phyloP scores from a whole-genome alignment of 257 asterid species.

The Penstemon davidsonii region DNA sequence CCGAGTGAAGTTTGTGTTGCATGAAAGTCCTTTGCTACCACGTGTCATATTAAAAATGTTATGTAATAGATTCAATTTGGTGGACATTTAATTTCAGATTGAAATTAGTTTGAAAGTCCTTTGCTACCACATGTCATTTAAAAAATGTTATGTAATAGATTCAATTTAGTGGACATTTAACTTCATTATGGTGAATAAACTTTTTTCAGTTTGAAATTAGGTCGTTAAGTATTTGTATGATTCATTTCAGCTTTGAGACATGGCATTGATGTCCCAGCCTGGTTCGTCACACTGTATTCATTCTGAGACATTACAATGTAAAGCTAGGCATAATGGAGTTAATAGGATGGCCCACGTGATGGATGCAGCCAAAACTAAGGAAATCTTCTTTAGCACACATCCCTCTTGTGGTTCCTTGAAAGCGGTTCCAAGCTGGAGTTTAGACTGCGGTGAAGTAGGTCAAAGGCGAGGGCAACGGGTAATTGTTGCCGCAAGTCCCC shows the following conservation, averaged over 20 bases:
- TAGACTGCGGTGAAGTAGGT: conserved; percentile 35
- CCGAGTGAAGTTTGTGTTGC: too few species aligned
- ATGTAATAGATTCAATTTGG: too few species aligned
- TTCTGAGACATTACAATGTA: conserved; percentile 42
- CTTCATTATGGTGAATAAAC: too few species aligned
- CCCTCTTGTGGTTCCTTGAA: conserved; percentile 44
- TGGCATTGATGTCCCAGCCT: conserved; percentile 74
- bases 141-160: too few species aligned
- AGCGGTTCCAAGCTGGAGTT: conserved; percentile 32
- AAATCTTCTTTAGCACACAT: conserved; percentile 34
- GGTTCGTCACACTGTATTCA: conserved; percentile 54
- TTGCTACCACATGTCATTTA: too few species aligned
- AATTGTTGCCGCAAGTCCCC: conserved; percentile 95
- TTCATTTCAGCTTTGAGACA: conserved; percentile 47
- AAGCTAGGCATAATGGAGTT: conserved; percentile 34
- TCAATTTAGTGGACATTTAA: too few species aligned
- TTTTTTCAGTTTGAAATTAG: conserved; percentile 1
- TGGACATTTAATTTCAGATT: too few species aligned
- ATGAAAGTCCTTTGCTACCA: too few species aligned
- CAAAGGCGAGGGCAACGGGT: conserved; percentile 41
- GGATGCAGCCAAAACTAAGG: conserved; percentile 49
- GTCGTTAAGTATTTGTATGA: conserved; percentile 1
- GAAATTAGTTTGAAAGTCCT: too few species aligned
- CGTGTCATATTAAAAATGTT: too few species aligned
- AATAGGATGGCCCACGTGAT: conserved; percentile 27